Evolutionary conservation across 169 alveolate species (phyloP), one percentile per base, ranked within the genome.

Genomic region (Ichthyophthirius multifiliis): DNA sequence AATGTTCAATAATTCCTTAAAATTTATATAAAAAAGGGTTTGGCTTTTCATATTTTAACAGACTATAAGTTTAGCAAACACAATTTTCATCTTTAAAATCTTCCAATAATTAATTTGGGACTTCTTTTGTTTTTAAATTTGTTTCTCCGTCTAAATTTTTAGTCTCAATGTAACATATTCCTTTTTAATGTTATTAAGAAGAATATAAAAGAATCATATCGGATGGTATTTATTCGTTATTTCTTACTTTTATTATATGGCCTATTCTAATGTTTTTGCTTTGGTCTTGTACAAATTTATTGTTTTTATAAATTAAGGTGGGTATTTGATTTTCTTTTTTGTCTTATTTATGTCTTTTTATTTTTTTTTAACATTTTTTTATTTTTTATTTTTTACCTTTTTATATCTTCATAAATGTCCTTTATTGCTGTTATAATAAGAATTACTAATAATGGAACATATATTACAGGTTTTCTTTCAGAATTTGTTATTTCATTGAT

Each of bases 91-190:
- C 13, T 27, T 20, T 1, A 23, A 55, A 55, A 27, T 5, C 39
- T 27, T 27, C 31, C 7, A 27, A 23, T 27, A 55, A 7, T 7
- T 55, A 63, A 74, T 44, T 75, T 37, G 44, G 87, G 30, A 47
- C 62, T 64, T 77, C 76, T n/a, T 93, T 71, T 77, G 76, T 85
- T 67, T 91, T 93, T 39, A 94, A 79, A 74, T 94, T 94, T 12
- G 96, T 91, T 86, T 94, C 97, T 16, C 97, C 97, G 86, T 94
- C 97, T 44, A 94, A 86, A 73, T 94, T 93, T 65, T 92, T 91
- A 35, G 97, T 94, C 65, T 94, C 96, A 10, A 94, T 83, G 65
- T 88, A 91, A 65, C 93, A 91, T 10, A 83, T 76, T 31, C 96
- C 95, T 63, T 84, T 76, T 23, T 77, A 47, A 35, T 84, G n/a